Evolutionary conservation across 2,329 filamentous ascomycete species (phyloP).

Genomic region (Fonsecaea nubica): DNA sequence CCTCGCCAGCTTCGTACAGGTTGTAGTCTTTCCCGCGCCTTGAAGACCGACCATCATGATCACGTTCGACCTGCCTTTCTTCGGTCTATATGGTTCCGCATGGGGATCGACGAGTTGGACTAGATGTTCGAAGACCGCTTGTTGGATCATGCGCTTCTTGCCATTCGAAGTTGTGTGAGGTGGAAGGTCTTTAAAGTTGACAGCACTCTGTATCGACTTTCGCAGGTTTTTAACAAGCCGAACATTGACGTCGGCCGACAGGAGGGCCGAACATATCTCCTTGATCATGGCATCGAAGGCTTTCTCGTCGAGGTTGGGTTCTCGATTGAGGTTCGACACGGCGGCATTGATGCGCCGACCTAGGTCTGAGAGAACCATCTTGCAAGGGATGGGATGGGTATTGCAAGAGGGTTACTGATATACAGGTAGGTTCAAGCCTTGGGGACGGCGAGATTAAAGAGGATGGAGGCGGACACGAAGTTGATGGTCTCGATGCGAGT

Average conservation of each 20-base stretch:
- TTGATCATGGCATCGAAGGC: conserved; percentile 98
- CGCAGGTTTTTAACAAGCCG: conserved; percentile 88
- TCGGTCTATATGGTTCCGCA: conserved; percentile 92
- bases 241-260: conserved; percentile 97
- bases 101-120: conserved; percentile 96
- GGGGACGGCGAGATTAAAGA: neutral
- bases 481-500: neutral
- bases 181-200: conserved; percentile 94
- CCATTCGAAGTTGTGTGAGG: conserved; percentile 74
- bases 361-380: conserved; percentile 98
- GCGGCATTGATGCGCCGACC: conserved; percentile 98
- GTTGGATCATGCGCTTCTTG: conserved; percentile 99
- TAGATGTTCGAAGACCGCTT: conserved; percentile 95
- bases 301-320: conserved; percentile 96
- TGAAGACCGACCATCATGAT: conserved; percentile 99
- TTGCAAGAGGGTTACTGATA: conserved; percentile 3
- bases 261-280: conserved; percentile 92
- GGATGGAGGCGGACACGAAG: neutral
- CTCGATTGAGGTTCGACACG: conserved; percentile 88
- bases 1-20: conserved; percentile 93
- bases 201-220: conserved; percentile 86
- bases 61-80: conserved; percentile 93
- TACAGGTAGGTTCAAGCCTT: neutral
- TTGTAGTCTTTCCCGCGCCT: conserved; percentile 96
- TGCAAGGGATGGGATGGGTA: conserved; percentile 31